Evolutionary conservation across 805 yeast genomes (phyloP).

Genomic region (Maudiozyma turicensis): DNA sequence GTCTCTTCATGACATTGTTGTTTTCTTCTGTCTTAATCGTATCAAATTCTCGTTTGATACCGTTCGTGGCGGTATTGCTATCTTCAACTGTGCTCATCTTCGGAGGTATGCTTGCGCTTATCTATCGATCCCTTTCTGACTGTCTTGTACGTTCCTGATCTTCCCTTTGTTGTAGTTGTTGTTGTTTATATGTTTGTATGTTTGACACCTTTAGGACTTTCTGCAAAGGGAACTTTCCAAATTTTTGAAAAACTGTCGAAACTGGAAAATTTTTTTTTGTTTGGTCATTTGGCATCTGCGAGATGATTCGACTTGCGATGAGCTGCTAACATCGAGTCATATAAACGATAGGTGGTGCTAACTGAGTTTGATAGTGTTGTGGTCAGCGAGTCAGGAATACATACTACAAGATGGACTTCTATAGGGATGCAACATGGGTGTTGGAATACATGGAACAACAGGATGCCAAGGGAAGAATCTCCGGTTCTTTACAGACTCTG

Average conservation of each 20-base stretch:
- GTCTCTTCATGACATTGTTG: conserved; percentile 17
- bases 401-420: conserved; percentile 23
- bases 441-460: conserved; percentile 26
- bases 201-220: too few relatives aligned
- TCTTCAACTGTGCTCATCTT: background rate
- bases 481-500: conserved; percentile 47
- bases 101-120: background rate
- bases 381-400: background rate
- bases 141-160: too few relatives aligned
- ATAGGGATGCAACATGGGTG: conserved; percentile 34
- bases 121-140: background rate
- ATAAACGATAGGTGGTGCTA: too few relatives aligned
- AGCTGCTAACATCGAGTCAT: too few relatives aligned
- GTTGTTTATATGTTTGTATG: too few relatives aligned
- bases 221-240: too few relatives aligned
- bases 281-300: too few relatives aligned
- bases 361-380: background rate
- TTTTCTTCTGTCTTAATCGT: background rate
- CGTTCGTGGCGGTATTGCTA: background rate
- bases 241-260: too few relatives aligned
- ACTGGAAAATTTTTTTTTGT: too few relatives aligned
- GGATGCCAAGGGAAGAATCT: conserved; percentile 25
- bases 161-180: too few relatives aligned
- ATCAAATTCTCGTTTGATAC: background rate
- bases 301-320: too few relatives aligned